Conservation (phyloP, 1,139 yeast species). For the Chernovozyma aurita region DNA sequence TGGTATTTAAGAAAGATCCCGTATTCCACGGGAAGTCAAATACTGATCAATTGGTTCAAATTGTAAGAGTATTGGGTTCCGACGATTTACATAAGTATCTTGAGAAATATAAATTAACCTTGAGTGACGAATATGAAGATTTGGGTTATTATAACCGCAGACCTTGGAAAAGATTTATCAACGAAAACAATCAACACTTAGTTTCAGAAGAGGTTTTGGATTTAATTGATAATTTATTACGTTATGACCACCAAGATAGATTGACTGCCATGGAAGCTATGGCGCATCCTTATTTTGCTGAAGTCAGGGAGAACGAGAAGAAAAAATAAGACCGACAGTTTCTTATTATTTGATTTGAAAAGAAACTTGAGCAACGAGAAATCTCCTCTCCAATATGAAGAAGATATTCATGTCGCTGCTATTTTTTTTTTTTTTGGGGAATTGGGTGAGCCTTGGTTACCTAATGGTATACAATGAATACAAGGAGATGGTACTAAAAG, state of each 20-base stretch:
- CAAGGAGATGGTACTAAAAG: too few relatives aligned
- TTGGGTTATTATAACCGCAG: conserved; percentile 75
- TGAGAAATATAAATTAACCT: conserved; percentile 67
- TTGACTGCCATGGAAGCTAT: conserved; percentile 93
- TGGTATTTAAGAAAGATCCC: conserved; percentile 94
- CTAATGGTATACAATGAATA: too few relatives aligned
- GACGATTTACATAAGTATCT: conserved; percentile 73
- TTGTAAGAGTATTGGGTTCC: conserved; percentile 90
- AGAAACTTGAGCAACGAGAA: background rate
- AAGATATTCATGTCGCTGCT: background rate
- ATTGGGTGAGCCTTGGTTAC: too few relatives aligned
- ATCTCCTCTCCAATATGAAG: background rate
- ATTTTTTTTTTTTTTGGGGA: too few relatives aligned
- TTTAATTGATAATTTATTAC: conserved; percentile 73
- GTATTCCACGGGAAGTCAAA: conserved; percentile 96
- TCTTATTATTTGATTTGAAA: too few relatives aligned
- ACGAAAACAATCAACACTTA: conserved; percentile 65
- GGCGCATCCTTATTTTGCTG: conserved; percentile 70
- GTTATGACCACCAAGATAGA: conserved; percentile 93
- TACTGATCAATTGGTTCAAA: conserved; percentile 92
- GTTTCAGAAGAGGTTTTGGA: conserved; percentile 72
- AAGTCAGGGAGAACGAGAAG: conserved; percentile 13
- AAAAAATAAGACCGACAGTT: background rate
- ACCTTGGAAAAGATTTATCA: conserved; percentile 86
- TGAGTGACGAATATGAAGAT: conserved; percentile 81